These are phyloP conservation scores for Pueraria montana DNA, from an alignment of 306 rosid genomes.

Conservation along the genomic window DNA sequence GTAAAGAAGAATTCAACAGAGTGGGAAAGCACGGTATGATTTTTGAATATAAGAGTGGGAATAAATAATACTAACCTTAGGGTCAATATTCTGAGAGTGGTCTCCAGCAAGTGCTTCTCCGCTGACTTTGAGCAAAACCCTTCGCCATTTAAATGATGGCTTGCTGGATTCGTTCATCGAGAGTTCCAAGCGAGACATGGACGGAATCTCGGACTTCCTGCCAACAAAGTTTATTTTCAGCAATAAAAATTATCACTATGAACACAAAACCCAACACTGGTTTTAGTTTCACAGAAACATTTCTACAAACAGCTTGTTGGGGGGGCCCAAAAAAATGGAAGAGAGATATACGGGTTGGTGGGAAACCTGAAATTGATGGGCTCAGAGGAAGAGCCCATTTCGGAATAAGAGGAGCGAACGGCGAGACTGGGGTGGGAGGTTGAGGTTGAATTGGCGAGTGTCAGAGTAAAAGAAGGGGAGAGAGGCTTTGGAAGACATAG, in stretches of 20 bases:
- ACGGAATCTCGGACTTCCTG: slow-evolving; percentile 66
- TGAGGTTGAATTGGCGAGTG: neutral
- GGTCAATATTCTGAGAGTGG: slow-evolving; percentile 84
- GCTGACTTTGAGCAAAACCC: slow-evolving; percentile 95
- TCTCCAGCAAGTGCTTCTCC: slow-evolving; percentile 99
- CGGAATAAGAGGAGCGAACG: slow-evolving; percentile 48
- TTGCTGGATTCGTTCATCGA: slow-evolving; percentile 68
- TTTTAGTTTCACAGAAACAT: slow-evolving; percentile 13
- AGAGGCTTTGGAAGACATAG: slow-evolving; percentile 12
- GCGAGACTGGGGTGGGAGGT: neutral
- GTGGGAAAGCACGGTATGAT: neutral
- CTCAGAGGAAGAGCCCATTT: slow-evolving; percentile 44
- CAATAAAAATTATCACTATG: no score
- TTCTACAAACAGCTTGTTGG: slow-evolving; percentile 35
- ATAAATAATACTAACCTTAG: slow-evolving; percentile 74
- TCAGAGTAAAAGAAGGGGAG: neutral
- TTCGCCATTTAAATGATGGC: slow-evolving; percentile 75
- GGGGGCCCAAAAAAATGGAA: neutral
- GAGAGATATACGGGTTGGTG: no score
- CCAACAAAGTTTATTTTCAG: neutral
- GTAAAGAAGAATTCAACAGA: neutral
- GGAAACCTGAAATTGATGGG: slow-evolving; percentile 47
- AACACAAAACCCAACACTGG: no score
- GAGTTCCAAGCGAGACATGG: slow-evolving; percentile 62
- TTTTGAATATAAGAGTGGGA: neutral